phyloP scores from a whole-genome alignment of 768 basidiomycete genomes.

The Baorangia bicolor region DNA sequence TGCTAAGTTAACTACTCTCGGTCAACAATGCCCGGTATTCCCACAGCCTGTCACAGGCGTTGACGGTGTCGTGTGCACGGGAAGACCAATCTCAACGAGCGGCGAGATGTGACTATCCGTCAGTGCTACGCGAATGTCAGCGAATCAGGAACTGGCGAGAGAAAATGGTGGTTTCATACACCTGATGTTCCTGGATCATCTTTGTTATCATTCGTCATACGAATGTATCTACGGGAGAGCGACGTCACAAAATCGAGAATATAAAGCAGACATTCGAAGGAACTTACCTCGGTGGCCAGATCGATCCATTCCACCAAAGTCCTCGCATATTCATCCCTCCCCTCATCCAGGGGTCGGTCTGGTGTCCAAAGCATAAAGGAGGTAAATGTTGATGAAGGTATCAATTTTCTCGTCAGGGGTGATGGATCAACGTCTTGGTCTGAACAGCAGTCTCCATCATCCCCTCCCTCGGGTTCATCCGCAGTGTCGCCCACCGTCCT shows the following conservation, averaged over 20 bases:
- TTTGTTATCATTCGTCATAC: slow-evolving; percentile 16
- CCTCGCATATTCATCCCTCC: slow-evolving; percentile 68
- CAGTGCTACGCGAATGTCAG: background rate
- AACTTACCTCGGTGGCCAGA: slow-evolving; percentile 59
- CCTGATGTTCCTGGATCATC: background rate
- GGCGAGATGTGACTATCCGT: background rate
- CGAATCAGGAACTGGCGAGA: background rate
- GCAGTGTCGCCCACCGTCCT: slow-evolving; percentile 30
- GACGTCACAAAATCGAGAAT: background rate
- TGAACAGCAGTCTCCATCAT: slow-evolving; percentile 18
- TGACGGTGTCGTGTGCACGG: background rate
- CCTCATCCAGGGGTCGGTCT: slow-evolving; percentile 68
- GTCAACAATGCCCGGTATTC: background rate
- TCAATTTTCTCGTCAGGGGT: slow-evolving; percentile 35
- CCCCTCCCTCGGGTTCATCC: slow-evolving; percentile 25
- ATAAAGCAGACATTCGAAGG: background rate
- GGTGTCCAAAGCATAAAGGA: slow-evolving; percentile 76
- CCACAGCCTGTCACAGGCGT: background rate
- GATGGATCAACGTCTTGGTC: background rate
- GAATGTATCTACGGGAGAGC: slow-evolving; percentile 25
- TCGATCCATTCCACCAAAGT: slow-evolving; percentile 69
- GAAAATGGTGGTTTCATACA: background rate
- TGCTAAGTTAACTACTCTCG: background rate
- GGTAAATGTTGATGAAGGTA: slow-evolving; percentile 55
- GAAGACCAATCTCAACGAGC: background rate